Evolutionary conservation across 2,329 filamentous ascomycete genomes (phyloP).

Genomic region (Graphilbum sp.): DNA sequence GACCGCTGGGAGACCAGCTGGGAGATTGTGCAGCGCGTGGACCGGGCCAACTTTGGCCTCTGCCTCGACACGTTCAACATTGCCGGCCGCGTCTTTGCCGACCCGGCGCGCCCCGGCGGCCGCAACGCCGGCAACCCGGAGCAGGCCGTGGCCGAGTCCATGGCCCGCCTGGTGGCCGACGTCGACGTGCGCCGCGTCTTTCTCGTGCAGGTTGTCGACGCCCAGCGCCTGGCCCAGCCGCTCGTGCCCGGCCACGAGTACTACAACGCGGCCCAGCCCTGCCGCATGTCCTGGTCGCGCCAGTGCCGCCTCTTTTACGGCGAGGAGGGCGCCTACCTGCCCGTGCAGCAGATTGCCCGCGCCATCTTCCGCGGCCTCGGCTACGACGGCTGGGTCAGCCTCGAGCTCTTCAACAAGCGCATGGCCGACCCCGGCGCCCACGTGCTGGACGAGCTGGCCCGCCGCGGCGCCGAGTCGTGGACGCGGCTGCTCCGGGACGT

Average conservation of each 20-base stretch:
- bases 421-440: constrained; percentile 26
- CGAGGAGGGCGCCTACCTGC: constrained; percentile 43
- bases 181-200: constrained; percentile 40
- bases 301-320: constrained; percentile 45
- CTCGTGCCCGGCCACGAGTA: constrained; percentile 34
- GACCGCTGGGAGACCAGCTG: constrained; percentile 43
- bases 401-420: constrained; percentile 41
- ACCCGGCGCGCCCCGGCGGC: constrained; percentile 29
- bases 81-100: constrained; percentile 38
- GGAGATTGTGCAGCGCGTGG: constrained; percentile 35
- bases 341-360: constrained; percentile 33
- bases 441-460: constrained; percentile 34
- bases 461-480: constrained; percentile 33
- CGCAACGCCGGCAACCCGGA: constrained; percentile 28
- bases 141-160: constrained; percentile 24
- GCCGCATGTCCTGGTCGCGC: constrained; percentile 47
- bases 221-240: constrained; percentile 32
- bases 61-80: constrained; percentile 52
- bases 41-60: constrained; percentile 41
- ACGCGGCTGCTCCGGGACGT: constrained; percentile 14
- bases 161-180: constrained; percentile 25
- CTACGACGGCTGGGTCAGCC: constrained; percentile 41
- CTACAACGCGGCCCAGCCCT: constrained; percentile 33
- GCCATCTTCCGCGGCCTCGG: constrained; percentile 38
- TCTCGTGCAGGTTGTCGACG: constrained; percentile 47